Evolutionary conservation across 805 yeast species (phyloP).

Genomic region (Kuraishia floccosa): DNA sequence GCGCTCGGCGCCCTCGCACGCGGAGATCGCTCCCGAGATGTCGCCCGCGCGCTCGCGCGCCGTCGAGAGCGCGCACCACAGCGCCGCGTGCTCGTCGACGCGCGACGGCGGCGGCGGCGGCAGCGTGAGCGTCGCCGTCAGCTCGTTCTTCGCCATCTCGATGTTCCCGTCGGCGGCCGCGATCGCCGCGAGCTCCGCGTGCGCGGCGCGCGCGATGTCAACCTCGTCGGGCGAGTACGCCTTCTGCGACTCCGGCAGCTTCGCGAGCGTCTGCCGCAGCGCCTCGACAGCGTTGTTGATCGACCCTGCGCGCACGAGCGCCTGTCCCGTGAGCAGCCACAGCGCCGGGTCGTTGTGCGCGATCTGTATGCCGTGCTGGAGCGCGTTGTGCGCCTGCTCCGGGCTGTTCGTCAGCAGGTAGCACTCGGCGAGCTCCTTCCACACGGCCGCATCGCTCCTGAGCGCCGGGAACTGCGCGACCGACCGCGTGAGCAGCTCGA

Average conservation of each 20-base stretch:
- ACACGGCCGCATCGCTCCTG: constrained; percentile 24
- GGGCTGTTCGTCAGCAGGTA: constrained; percentile 32
- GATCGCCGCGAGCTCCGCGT: constrained; percentile 45
- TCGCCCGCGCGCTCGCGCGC: constrained; percentile 41
- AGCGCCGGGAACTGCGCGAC: constrained; percentile 25
- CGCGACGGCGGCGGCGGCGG: constrained; percentile 36
- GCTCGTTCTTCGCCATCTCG: constrained; percentile 36
- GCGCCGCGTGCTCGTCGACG: constrained; percentile 32
- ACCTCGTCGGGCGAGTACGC: constrained; percentile 21
- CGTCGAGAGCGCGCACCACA: constrained; percentile 43
- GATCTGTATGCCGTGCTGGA: constrained; percentile 28
- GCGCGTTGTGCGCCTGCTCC: constrained; percentile 40
- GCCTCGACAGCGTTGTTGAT: constrained; percentile 34
- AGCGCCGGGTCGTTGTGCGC: constrained; percentile 29
- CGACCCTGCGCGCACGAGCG: constrained; percentile 30
- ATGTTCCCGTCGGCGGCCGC: constrained; percentile 38
- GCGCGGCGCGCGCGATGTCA: constrained; percentile 39
- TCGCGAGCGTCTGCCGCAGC: constrained; percentile 29
- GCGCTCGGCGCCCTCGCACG: constrained; percentile 35
- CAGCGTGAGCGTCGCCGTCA: constrained; percentile 35
- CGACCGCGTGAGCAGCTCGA: constrained; percentile 26
- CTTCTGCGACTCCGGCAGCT: constrained; percentile 22
- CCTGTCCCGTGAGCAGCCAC: constrained; percentile 38
- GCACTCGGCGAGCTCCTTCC: constrained; percentile 41
- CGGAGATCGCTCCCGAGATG: constrained; percentile 32